Evolutionary conservation across 148 eudicot species (phyloP).

Genomic region (Dysphania ambrosioides): DNA sequence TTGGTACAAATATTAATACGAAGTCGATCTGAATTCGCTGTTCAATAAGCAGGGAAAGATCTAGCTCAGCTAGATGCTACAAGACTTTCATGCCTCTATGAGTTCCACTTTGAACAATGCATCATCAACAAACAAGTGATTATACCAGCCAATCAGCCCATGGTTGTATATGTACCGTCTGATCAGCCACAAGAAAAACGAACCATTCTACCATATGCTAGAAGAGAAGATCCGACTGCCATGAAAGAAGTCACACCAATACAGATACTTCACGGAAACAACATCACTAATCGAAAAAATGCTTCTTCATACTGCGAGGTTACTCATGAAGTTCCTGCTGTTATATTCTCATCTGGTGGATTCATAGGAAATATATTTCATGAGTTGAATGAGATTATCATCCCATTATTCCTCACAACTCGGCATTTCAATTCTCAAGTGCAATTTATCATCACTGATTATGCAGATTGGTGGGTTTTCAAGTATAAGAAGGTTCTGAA

Average conservation of each 20-base stretch:
- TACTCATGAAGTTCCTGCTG: conserved; percentile 46
- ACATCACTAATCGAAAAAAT: conserved; percentile 5
- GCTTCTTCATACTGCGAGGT: conserved; percentile 33
- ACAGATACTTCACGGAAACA: conserved; percentile 30
- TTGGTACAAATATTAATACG: not conserved
- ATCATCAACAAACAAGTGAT: conserved; percentile 28
- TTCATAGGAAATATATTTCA: conserved; percentile 49
- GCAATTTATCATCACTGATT: conserved; percentile 39
- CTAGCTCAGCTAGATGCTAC: conserved; percentile 28
- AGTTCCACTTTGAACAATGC: conserved; percentile 30
- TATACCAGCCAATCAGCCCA: conserved; percentile 22
- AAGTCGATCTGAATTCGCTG: not conserved
- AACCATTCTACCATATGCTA: conserved; percentile 41
- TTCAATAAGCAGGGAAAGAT: not conserved
- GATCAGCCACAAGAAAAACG: conserved; percentile 6
- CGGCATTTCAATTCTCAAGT: conserved; percentile 36
- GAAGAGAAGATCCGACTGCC: conserved; percentile 29
- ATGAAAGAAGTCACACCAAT: conserved; percentile 35
- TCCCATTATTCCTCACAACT: conserved; percentile 55
- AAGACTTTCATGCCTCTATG: conserved; percentile 35
- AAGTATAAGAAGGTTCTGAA: conserved; percentile 35
- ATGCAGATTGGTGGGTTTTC: conserved; percentile 25
- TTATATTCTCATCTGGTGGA: conserved; percentile 59
- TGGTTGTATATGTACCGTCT: conserved; percentile 26
- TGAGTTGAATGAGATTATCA: conserved; percentile 48